phyloP scores from a whole-genome alignment of 2,329 filamentous ascomycete genomes.

The Cladosporium cucumerinum region DNA sequence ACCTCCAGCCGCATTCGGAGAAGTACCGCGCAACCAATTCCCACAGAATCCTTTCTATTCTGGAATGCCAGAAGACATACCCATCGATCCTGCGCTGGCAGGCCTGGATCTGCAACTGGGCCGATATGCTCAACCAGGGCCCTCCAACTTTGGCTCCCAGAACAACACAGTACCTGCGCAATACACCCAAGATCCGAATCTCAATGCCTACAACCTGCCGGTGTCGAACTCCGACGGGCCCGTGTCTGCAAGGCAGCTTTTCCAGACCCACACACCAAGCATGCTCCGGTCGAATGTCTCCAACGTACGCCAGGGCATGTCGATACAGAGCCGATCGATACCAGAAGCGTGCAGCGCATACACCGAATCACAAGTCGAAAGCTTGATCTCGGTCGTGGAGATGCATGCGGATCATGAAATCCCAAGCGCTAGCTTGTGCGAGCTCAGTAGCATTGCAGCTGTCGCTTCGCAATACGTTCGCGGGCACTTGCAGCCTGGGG shows the following conservation, averaged over 20 bases:
- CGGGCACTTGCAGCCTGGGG: slow-evolving; percentile 3
- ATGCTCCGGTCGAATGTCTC: slow-evolving; percentile 5
- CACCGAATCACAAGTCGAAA: slow-evolving; percentile 11
- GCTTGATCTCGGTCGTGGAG: background rate
- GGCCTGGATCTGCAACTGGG: slow-evolving; percentile 1
- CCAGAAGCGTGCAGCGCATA: background rate
- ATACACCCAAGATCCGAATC: slow-evolving; percentile 2
- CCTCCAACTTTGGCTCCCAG: background rate
- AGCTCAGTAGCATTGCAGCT: slow-evolving; percentile 8
- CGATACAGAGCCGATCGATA: slow-evolving; percentile 1
- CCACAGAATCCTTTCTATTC: slow-evolving; percentile 1
- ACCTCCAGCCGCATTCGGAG: background rate
- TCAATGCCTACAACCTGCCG: background rate
- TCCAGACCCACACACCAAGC: background rate
- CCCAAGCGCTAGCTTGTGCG: slow-evolving; percentile 3
- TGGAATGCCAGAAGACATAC: slow-evolving; percentile 1
- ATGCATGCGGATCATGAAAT: slow-evolving; percentile 10
- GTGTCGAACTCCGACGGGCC: background rate
- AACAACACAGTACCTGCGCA: background rate
- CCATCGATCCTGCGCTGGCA: slow-evolving; percentile 8
- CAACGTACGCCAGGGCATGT: slow-evolving; percentile 4
- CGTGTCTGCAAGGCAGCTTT: slow-evolving; percentile 3
- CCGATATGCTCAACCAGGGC: background rate
- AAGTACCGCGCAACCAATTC: background rate
- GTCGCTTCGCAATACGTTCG: slow-evolving; percentile 9